Evolutionary conservation across 176 grass and related monocot species (phyloP).

Genomic region (Sorghum bicolor): Sorghum_bicolor_NCBIv3 NC_012873.2:2605501-2606000

Average conservation of each 20-base stretch:
- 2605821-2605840: too few relatives aligned
- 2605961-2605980: too few relatives aligned
- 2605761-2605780: neutral
- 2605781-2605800: neutral
- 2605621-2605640: neutral
- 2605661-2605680: neutral
- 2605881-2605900: too few relatives aligned
- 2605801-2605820: too few relatives aligned
- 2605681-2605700: neutral
- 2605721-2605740: constrained; percentile 28
- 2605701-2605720: neutral
- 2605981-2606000: too few relatives aligned
- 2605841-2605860: too few relatives aligned
- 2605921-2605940: too few relatives aligned
- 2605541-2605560: constrained; percentile 70
- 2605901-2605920: too few relatives aligned
- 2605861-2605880: too few relatives aligned
- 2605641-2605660: neutral
- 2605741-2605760: neutral
- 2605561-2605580: neutral
- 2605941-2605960: too few relatives aligned
- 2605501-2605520: constrained; percentile 55
- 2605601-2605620: constrained; percentile 62
- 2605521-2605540: constrained; percentile 54
- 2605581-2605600: neutral